phyloP scores from a whole-genome alignment of 352 stramenopile species.

The Phytophthora pluvialis region DNA sequence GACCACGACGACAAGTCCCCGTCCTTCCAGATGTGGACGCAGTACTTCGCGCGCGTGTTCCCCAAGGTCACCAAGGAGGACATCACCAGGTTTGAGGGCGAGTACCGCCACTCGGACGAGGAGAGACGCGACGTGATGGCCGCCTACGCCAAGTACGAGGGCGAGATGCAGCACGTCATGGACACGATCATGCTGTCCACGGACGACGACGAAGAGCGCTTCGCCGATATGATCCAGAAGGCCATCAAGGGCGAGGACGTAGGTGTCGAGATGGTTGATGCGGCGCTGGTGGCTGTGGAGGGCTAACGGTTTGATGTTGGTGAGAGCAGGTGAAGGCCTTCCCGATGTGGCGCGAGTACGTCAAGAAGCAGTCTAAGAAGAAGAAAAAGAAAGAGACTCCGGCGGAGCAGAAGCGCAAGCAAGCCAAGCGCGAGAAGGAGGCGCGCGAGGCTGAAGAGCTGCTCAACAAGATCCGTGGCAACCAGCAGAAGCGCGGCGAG shows the following conservation, averaged over 20 bases:
- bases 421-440: conserved; percentile 67
- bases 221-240: conserved; percentile 68
- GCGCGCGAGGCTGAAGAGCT: conserved; percentile 67
- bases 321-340: conserved; percentile 42
- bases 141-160: conserved; percentile 81
- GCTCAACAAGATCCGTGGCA: conserved; percentile 64
- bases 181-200: conserved; percentile 90
- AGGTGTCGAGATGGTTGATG: neutral
- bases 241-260: conserved; percentile 58
- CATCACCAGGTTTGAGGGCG: conserved; percentile 77
- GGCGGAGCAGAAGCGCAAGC: conserved; percentile 47
- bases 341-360: conserved; percentile 52
- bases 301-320: neutral
- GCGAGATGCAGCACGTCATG: conserved; percentile 81
- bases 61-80: conserved; percentile 85
- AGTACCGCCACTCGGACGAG: conserved; percentile 89
- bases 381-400: conserved; percentile 44
- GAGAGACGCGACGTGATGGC: conserved; percentile 80
- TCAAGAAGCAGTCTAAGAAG: conserved; percentile 47
- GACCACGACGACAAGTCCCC: conserved; percentile 57
- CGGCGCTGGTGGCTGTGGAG: neutral
- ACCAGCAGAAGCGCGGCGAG: conserved; percentile 47
- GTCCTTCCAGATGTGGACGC: conserved; percentile 77
- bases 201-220: conserved; percentile 78
- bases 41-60: conserved; percentile 91